Evolutionary conservation across 345 rosid species (phyloP).

Genomic region (Noccaea caerulescens): DNA sequence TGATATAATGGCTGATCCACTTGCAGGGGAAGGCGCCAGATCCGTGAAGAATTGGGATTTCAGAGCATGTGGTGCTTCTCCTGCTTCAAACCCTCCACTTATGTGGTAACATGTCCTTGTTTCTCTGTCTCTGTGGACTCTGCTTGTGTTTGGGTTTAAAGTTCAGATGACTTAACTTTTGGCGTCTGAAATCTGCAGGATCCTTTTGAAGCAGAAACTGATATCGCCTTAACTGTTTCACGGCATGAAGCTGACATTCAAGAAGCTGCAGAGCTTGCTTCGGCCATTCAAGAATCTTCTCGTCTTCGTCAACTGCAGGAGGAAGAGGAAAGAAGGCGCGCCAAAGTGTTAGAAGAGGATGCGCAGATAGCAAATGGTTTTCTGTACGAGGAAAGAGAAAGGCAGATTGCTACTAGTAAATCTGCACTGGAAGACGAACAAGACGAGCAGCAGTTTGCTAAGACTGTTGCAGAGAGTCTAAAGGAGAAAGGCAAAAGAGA

Average conservation of each 20-base stretch:
- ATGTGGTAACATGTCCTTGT: constrained; percentile 14
- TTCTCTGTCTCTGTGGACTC: background rate
- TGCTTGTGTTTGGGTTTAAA: constrained; percentile 1
- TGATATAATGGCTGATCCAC: background rate
- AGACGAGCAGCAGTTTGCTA: constrained; percentile 25
- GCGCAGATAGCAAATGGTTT: constrained; percentile 22
- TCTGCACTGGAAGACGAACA: constrained; percentile 17
- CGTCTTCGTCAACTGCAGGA: constrained; percentile 4
- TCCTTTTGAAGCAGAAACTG: background rate
- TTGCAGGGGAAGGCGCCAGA: constrained; percentile 24
- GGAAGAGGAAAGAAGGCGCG: constrained; percentile 17
- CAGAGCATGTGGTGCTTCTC: constrained; percentile 24
- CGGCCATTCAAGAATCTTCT: constrained; percentile 23
- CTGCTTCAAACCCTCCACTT: constrained; percentile 24
- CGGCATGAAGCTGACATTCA: constrained; percentile 1
- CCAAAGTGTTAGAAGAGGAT: constrained; percentile 10
- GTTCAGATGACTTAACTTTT: background rate
- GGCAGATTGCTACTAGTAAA: background rate
- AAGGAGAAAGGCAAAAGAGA: constrained; percentile 47
- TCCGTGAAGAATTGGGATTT: background rate
- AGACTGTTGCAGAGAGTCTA: constrained; percentile 28
- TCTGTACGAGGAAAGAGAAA: constrained; percentile 18
- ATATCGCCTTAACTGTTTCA: background rate
- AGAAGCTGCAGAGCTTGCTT: constrained; percentile 9
- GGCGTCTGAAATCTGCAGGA: constrained; percentile 28